Conservation (phyloP, 73 alveolate genomes). For the Paramecium octaurelia region DNA sequence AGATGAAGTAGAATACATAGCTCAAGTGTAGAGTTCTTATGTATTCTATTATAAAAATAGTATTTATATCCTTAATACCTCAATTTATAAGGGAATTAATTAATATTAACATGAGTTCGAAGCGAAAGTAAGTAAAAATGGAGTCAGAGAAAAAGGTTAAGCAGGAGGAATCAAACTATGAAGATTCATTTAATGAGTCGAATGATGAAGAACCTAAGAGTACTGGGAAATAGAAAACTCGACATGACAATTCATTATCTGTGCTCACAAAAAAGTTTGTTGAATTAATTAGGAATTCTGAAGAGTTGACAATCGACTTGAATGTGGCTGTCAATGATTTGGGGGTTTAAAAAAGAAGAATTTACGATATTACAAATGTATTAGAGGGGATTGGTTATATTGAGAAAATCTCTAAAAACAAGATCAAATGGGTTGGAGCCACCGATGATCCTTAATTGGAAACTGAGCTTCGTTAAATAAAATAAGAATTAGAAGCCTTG, state of each 20-base stretch:
- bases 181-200: not conserved
- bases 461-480: conserved; percentile 22
- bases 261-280: conserved; percentile 71
- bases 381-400: conserved; percentile 73
- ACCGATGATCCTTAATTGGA: conserved; percentile 59
- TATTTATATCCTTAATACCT: not conserved
- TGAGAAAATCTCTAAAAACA: conserved; percentile 65
- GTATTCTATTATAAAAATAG: not conserved
- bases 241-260: conserved; percentile 69
- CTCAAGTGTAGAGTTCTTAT: not conserved
- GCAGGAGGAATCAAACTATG: conserved; percentile 33
- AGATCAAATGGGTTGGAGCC: conserved; percentile 69
- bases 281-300: conserved; percentile 57
- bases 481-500: conserved; percentile 58
- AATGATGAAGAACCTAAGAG: not conserved
- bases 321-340: conserved; percentile 63
- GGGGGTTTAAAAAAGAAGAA: conserved; percentile 65
- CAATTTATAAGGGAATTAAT: not conserved
- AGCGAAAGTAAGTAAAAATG: conserved; percentile 30
- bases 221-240: conserved; percentile 9
- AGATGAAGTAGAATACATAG: not conserved
- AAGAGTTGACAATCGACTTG: conserved; percentile 64
- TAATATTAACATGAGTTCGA: conserved; percentile 22
- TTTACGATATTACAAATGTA: conserved; percentile 71
- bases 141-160: conserved; percentile 9